Evolutionary conservation across 139 green algal genomes (phyloP).

Genomic region (Auxenochlorella protothecoides): DNA sequence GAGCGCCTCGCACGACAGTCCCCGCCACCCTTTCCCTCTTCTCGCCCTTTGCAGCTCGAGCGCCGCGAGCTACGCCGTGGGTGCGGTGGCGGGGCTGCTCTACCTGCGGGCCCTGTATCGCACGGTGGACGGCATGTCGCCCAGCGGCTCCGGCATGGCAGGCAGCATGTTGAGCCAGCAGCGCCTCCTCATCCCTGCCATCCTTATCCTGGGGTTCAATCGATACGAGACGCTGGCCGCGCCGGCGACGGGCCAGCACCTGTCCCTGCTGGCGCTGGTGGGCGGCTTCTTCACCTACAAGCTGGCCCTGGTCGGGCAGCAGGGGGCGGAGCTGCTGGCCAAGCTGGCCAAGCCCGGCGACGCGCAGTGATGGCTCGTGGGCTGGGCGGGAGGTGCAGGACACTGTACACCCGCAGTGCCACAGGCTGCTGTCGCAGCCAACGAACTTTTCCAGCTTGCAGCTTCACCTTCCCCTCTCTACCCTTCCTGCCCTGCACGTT

Average conservation of each 20-base stretch:
- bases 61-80: conserved; percentile 63
- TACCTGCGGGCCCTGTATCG: conserved; percentile 78
- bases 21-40: no score
- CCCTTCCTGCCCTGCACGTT: no score
- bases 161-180: conserved; percentile 42
- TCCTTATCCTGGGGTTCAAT: conserved; percentile 77
- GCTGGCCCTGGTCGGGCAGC: not conserved
- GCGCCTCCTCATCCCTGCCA: conserved; percentile 80
- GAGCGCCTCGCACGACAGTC: no score
- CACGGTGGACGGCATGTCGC: conserved; percentile 60
- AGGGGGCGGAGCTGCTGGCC: not conserved
- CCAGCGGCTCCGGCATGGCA: not conserved
- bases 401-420: no score
- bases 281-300: conserved; percentile 98
- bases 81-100: conserved; percentile 58
- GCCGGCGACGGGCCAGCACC: conserved; percentile 44
- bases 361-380: no score
- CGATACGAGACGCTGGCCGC: conserved; percentile 62
- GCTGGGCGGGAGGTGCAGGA: no score
- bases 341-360: not conserved
- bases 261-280: conserved; percentile 85
- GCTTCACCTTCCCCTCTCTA: not conserved
- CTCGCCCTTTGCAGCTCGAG: no score
- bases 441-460: not conserved
- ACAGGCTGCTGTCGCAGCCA: no score